Base-by-base conservation (phyloP, 148 eudicot species). In the Limonium bicolor region DNA sequence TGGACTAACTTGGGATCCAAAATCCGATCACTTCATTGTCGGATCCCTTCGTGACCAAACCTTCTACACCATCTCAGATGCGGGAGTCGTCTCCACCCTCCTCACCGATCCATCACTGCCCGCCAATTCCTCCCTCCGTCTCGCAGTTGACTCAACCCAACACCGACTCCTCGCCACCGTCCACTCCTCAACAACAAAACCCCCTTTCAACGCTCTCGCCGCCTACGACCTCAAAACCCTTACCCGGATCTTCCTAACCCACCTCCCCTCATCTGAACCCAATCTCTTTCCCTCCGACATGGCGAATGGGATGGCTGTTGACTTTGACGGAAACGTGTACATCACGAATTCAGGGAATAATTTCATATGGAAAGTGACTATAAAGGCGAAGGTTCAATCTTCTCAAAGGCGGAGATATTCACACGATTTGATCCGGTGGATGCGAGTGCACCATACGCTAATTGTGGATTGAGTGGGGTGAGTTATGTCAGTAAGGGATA, bases 261-360 rank as follows among this genome's bases (percentile, higher is more conserved):
- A 54, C 11, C 84, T 86, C 46, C 51, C 23, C n/a, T 1, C 44
- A 16, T 20, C 26, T 21, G 21, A 15, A 10, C 7, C 58, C 29
- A 13, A 42, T 42, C 6, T 51, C 12, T 7, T 44, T 21, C 0
- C 64, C 32, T 16, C 60, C 47, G 64, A 67, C 16, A 28, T 60
- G 27, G 84, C 97, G 0, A 80, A 77, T 64, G 87, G 54, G 55
- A 77, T 88, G 50, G 67, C 87, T 3, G 47, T 68, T 6, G 97
- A 88, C 58, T 62, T 50, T 49, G 39, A 54, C 30, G 95, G 95
- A 22, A 77, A 84, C 73, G 87, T 84, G 4, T 88, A 65, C 75
- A 77, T 88, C 54, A 84, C 97, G 20, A 76, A 80, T 55, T 63
- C 95, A 16, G 79, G 57, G 10, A 51, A 61, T 1, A 77, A 84